Evolutionary conservation across 176 grass and related monocot species (phyloP).

Genomic region (Melocanna baccifera): DNA sequence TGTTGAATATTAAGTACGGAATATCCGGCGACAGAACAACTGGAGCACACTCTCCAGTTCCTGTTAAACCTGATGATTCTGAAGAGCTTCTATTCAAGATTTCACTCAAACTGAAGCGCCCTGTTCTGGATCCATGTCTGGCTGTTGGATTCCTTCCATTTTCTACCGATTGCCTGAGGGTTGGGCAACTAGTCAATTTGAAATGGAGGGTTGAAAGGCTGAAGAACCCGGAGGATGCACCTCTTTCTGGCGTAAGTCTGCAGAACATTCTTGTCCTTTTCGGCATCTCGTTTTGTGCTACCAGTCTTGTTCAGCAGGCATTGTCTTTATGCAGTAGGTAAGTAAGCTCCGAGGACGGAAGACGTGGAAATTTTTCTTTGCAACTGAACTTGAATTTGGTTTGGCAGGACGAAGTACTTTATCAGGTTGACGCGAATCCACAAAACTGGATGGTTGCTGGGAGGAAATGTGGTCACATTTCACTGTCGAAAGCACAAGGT

Average conservation of each 20-base stretch:
- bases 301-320: not conserved
- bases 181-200: slow-evolving; percentile 90
- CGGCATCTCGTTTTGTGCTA: not conserved
- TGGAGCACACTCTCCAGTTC: slow-evolving; percentile 74
- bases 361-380: not conserved
- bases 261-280: slow-evolving; percentile 8
- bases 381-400: not conserved
- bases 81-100: slow-evolving; percentile 69
- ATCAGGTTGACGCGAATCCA: slow-evolving; percentile 79
- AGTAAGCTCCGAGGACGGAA: not conserved
- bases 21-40: slow-evolving; percentile 81
- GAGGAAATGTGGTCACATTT: slow-evolving; percentile 77
- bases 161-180: slow-evolving; percentile 77
- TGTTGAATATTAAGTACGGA: slow-evolving; percentile 75
- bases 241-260: slow-evolving; percentile 58
- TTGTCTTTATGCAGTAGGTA: not conserved
- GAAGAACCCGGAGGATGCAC: slow-evolving; percentile 54
- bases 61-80: slow-evolving; percentile 39
- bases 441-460: slow-evolving; percentile 99
- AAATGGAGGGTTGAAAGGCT: slow-evolving; percentile 95
- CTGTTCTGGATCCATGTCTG: slow-evolving; percentile 86
- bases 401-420: slow-evolving; percentile 80
- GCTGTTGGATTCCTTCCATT: slow-evolving; percentile 98
- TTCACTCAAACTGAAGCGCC: slow-evolving; percentile 67
- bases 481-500: slow-evolving; percentile 67